Conservation (phyloP, 2,329 filamentous ascomycete species). For the Trichophyton schoenleinii region DNA sequence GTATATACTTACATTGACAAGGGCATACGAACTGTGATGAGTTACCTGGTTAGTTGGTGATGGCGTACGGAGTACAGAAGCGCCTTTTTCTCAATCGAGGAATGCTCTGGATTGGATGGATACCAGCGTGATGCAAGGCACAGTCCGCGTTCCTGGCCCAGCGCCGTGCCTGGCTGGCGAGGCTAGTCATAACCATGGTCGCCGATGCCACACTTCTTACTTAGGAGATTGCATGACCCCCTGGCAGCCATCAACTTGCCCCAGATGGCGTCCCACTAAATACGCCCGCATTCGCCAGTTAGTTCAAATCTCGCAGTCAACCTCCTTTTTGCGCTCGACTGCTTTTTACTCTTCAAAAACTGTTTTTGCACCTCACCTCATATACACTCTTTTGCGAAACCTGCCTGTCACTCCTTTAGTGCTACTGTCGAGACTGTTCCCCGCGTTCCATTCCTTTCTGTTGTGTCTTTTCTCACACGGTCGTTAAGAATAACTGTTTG, state of each 20-base stretch:
- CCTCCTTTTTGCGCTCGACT: not conserved
- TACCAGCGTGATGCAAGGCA: not conserved
- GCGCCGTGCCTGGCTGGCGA: not conserved
- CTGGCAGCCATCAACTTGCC: not conserved
- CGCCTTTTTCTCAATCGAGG: not conserved
- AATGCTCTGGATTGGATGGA: not conserved
- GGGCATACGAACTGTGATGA: not conserved
- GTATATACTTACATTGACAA: not conserved
- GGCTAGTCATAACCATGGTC: not conserved
- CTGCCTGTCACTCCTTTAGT: conserved; percentile 3
- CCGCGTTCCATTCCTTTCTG: conserved; percentile 3
- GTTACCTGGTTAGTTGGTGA: not conserved
- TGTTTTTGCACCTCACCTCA: not conserved
- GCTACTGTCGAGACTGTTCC: not conserved
- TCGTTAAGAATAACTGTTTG: not conserved
- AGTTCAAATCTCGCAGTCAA: not conserved
- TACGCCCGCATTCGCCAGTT: not conserved
- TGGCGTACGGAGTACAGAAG: not conserved
- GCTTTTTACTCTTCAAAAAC: not conserved
- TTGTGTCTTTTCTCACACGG: not conserved
- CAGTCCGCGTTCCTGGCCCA: not conserved
- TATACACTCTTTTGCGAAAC: not conserved
- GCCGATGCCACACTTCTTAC: not conserved
- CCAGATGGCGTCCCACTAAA: conserved; percentile 1
- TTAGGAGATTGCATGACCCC: not conserved